Conservation (phyloP, 768 basidiomycete genomes). For the Psilocybe tampanensis region DNA sequence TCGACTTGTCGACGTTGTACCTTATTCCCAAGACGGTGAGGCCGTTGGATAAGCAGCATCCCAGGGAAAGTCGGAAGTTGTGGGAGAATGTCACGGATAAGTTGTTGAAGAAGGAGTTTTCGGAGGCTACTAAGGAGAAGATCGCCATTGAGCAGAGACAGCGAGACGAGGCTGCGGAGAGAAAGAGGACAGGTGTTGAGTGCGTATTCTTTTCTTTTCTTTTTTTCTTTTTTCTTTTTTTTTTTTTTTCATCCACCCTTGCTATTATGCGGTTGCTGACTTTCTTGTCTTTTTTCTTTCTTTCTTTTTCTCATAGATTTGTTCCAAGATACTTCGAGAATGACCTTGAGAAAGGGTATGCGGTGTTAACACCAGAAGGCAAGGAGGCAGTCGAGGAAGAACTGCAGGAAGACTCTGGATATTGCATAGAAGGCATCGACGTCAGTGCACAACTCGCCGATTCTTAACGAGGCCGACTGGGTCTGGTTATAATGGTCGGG, state of each 20-base stretch:
- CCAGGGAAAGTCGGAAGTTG: slow-evolving; percentile 80
- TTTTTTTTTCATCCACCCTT: too few relatives aligned
- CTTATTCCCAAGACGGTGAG: slow-evolving; percentile 85
- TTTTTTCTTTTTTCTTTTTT: not conserved
- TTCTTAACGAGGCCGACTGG: too few relatives aligned
- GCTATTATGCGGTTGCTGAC: too few relatives aligned
- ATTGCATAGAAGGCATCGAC: slow-evolving; percentile 5
- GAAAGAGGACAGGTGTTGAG: slow-evolving; percentile 79
- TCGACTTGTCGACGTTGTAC: slow-evolving; percentile 75
- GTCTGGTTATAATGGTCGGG: too few relatives aligned
- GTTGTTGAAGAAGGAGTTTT: slow-evolving; percentile 82
- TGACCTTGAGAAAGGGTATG: slow-evolving; percentile 65
- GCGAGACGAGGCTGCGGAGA: slow-evolving; percentile 84
- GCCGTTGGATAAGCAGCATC: slow-evolving; percentile 76
- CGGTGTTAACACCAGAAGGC: slow-evolving; percentile 71
- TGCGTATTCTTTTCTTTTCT: slow-evolving; percentile 45
- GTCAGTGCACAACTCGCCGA: slow-evolving; percentile 12
- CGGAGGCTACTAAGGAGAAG: slow-evolving; percentile 92
- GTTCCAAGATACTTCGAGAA: slow-evolving; percentile 76
- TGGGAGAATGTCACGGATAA: slow-evolving; percentile 85
- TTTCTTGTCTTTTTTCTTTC: slow-evolving; percentile 16
- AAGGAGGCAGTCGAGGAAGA: slow-evolving; percentile 76
- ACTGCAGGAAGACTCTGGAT: slow-evolving; percentile 39
- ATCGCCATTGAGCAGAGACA: slow-evolving; percentile 91
- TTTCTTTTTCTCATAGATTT: slow-evolving; percentile 47